Percentiles rank a stretch among this genome's conserved stretches.
Evolutionary conservation across 257 asterid genomes (phyloP).

Genomic region (Agastache rugosa): DNA sequence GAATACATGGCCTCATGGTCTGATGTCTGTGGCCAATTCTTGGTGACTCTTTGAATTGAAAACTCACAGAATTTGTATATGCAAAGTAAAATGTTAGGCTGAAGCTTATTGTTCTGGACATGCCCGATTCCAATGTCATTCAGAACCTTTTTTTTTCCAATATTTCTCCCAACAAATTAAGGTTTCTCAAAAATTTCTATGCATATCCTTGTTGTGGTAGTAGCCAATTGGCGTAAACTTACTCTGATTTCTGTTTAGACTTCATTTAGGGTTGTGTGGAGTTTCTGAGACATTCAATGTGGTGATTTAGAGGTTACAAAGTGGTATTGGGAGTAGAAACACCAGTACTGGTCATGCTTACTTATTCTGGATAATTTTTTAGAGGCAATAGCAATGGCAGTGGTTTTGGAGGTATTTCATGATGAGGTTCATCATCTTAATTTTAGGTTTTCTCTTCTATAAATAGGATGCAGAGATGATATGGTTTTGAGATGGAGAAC

Average conservation of each 20-base stretch:
- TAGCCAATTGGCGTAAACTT: slow-evolving; percentile 2
- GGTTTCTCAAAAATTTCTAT: slow-evolving; percentile 4
- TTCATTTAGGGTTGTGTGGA: slow-evolving; percentile 8
- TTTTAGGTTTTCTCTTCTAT: neutral
- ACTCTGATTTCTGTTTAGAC: neutral
- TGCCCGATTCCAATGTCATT: neutral
- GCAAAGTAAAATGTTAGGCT: neutral
- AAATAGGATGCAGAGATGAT: slow-evolving; percentile 8
- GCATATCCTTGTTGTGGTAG: neutral
- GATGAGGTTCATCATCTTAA: neutral
- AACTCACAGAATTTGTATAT: neutral
- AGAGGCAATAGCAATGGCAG: neutral
- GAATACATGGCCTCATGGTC: neutral
- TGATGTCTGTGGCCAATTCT: neutral
- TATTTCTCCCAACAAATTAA: neutral
- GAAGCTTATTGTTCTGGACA: neutral
- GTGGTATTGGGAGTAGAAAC: neutral
- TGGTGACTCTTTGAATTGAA: neutral
- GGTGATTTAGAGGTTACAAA: neutral
- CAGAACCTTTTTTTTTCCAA: neutral
- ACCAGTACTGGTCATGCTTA: neutral
- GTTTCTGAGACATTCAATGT: neutral
- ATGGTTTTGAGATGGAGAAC: neutral
- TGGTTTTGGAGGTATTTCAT: neutral
- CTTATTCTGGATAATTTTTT: neutral